These are phyloP conservation scores for Leptographium galeiforme DNA, from an alignment of 2,329 filamentous ascomycete genomes.

Conservation along the genomic window DNA sequence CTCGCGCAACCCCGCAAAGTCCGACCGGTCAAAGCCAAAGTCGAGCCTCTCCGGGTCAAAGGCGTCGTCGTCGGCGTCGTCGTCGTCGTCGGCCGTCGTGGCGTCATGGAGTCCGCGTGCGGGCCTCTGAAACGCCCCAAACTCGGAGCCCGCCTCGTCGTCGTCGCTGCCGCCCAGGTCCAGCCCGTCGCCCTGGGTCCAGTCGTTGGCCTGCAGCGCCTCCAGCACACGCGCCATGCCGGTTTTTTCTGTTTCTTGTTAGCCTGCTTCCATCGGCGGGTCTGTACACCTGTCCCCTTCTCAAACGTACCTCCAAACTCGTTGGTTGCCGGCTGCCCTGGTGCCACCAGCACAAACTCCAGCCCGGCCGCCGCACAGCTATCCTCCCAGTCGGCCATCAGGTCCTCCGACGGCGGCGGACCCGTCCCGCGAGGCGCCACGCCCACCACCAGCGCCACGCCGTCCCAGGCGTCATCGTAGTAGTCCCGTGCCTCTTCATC, in stretches of 20 bases:
- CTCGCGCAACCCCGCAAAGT: constrained; percentile 37
- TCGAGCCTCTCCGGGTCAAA: constrained; percentile 34
- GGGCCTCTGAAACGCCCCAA: constrained; percentile 19
- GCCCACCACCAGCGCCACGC: constrained; percentile 45
- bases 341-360: constrained; percentile 44
- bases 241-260: constrained; percentile 10
- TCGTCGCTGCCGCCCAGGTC: constrained; percentile 6
- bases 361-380: constrained; percentile 41
- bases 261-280: background rate
- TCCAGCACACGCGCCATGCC: constrained; percentile 41
- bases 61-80: constrained; percentile 17
- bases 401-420: constrained; percentile 13
- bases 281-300: background rate
- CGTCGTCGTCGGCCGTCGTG: constrained; percentile 15
- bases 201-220: constrained; percentile 53
- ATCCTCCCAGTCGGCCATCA: constrained; percentile 48
- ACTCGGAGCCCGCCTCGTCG: constrained; percentile 16
- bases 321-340: constrained; percentile 30
- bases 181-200: constrained; percentile 23
- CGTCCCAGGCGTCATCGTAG: constrained; percentile 38
- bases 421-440: constrained; percentile 26
- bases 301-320: constrained; percentile 49
- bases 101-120: constrained; percentile 15
- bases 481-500: constrained; percentile 46
- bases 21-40: constrained; percentile 37